Evolutionary conservation across 2,329 filamentous ascomycete genomes (phyloP), one percentile per base, ranked within the genome.

Genomic region (Trichoderma koningii): DNA sequence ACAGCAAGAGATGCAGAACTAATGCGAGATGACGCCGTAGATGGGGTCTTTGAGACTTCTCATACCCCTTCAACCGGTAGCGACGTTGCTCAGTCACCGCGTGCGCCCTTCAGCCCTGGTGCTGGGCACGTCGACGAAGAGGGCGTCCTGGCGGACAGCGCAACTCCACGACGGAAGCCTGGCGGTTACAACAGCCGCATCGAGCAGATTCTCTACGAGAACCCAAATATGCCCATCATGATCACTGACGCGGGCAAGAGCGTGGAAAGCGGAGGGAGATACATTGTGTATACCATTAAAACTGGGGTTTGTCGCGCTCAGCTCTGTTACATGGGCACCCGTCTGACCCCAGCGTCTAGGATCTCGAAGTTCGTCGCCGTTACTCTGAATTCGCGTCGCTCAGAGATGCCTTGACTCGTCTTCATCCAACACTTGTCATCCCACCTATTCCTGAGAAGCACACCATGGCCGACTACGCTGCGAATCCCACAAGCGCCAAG

Each of bases 401-500:
- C 65, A 87, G 95, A 72, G 89, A 93, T 72, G 94, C 94, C 3
- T 85, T 99, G 30, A 93, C 93, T 53, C 90, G 91, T 71, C 85
- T 99, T 68, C 96, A 99, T 75, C 95, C 96, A 7, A 99, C 95
- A 0, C 84, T 99, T 48, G 91, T 99, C 72, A 91, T 99, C 60
- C 96, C 95, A 7, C 95, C 95, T 3, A 99, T 99, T 72, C 95
- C 95, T 23, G 96, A 99, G 79, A 99, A 99, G 78, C 95, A 99
- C 77, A 95, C 93, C 52, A 96, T 99, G 90, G 94, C 94, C 67
- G 95, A 99, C 76, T 99, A 99, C 75, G 95, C 95, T 17, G 93
- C 96, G 30, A 98, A 97, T 72, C 95, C 96, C 1, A 99, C 95
- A 44, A 97, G 94, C 73, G 96, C 96, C 19, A 99, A 97, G 76